These are phyloP conservation scores for Gossypium schwendimanii DNA, from an alignment of 441 rosid genomes.

Conservation along the genomic window DNA sequence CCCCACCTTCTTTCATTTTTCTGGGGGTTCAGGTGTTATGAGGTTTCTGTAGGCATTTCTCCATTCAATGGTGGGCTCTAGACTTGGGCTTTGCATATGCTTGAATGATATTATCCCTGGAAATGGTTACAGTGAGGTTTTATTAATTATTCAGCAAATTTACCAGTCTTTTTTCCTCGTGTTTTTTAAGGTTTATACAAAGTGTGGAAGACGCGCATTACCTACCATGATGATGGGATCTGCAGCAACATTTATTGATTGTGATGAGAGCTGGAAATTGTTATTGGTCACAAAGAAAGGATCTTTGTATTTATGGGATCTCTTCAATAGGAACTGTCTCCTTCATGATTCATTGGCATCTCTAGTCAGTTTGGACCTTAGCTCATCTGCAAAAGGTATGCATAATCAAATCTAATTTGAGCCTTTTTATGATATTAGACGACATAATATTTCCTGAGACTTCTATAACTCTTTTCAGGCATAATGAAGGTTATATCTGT, in stretches of 20 bases:
- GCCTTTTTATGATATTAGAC: background rate
- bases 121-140: background rate
- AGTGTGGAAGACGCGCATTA: slow-evolving; percentile 92
- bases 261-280: slow-evolving; percentile 87
- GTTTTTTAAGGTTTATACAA: slow-evolving; percentile 66
- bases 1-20: background rate
- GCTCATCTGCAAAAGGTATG: slow-evolving; percentile 47
- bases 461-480: slow-evolving; percentile 40
- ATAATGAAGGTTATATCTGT: slow-evolving; percentile 82
- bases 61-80: background rate
- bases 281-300: slow-evolving; percentile 81
- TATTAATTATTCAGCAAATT: background rate
- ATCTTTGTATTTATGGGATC: slow-evolving; percentile 76
- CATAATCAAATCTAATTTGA: slow-evolving; percentile 9
- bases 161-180: slow-evolving; percentile 1
- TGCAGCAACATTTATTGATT: slow-evolving; percentile 83
- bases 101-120: background rate
- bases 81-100: background rate
- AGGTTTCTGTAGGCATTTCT: background rate
- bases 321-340: slow-evolving; percentile 60
- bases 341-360: slow-evolving; percentile 76
- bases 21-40: background rate
- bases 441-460: background rate
- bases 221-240: slow-evolving; percentile 95
- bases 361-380: slow-evolving; percentile 46